Percentiles rank a stretch among this genome's conserved stretches.
These are phyloP conservation scores for Kluyveromyces nonfermentans DNA, from an alignment of 805 yeast genomes.

Conservation along the genomic window DNA sequence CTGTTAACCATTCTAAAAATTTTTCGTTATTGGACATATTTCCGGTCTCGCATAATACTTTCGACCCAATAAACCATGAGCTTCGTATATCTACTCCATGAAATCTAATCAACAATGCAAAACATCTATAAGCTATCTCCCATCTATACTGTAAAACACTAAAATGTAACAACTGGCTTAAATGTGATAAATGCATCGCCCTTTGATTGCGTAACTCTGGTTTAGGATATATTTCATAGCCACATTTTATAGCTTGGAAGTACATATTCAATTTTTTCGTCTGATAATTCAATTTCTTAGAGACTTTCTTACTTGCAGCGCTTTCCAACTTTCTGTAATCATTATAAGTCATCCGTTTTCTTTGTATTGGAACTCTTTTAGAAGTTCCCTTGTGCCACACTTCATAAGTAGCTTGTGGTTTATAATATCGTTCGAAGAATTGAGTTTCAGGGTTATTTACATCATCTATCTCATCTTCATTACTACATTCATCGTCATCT, in stretches of 20 bases:
- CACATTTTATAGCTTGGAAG: conserved; percentile 14
- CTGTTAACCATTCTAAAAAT: conserved; percentile 24
- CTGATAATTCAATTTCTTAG: conserved; percentile 10
- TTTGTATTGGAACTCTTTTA: conserved; percentile 14
- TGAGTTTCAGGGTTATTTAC: conserved; percentile 12
- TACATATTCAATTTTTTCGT: conserved; percentile 8
- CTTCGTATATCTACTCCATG: conserved; percentile 43
- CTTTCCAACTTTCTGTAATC: conserved; percentile 13
- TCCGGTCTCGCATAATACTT: conserved; percentile 32
- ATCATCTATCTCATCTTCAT: conserved; percentile 5
- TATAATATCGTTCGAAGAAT: conserved; percentile 20
- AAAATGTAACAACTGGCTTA: conserved; percentile 40
- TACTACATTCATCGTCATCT: conserved; percentile 5
- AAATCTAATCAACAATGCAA: conserved; percentile 39
- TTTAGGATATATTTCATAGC: conserved; percentile 11
- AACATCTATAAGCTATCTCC: conserved; percentile 45
- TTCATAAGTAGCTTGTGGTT: conserved; percentile 26
- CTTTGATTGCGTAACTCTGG: conserved; percentile 9
- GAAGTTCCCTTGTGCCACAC: conserved; percentile 18
- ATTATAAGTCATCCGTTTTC: conserved; percentile 13
- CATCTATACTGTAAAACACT: conserved; percentile 42
- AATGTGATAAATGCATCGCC: conserved; percentile 15
- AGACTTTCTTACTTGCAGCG: conserved; percentile 9
- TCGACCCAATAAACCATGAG: conserved; percentile 58
- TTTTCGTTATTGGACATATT: conserved; percentile 10